Conservation (phyloP, 257 asterid species). For the Petunia secreta region DNA sequence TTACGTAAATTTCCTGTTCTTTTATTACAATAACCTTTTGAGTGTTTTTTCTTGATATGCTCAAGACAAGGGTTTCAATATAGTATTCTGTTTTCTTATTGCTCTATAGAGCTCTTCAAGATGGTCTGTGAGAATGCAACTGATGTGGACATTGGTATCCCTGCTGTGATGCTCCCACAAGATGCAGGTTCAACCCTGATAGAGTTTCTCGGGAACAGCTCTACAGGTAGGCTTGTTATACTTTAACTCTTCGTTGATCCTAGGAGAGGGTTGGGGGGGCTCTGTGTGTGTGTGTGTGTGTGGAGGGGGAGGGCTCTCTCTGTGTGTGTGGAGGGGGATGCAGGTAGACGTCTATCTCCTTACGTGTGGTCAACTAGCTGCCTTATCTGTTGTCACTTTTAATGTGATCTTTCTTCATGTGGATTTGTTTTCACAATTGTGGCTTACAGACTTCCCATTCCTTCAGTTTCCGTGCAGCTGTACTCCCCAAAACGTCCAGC, state of each 20-base stretch:
- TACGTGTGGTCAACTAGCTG: conserved; percentile 7
- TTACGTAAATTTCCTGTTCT: neutral
- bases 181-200: conserved; percentile 84
- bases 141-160: conserved; percentile 63
- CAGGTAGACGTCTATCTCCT: neutral
- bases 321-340: no score
- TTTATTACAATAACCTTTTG: neutral
- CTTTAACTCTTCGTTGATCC: neutral
- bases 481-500: conserved; percentile 34
- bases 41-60: neutral
- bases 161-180: conserved; percentile 92
- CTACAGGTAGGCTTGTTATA: conserved; percentile 59
- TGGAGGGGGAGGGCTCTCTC: neutral
- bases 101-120: conserved; percentile 87
- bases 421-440: conserved; percentile 15
- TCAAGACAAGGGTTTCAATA: conserved; percentile 4
- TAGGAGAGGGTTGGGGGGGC: neutral
- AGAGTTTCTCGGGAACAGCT: conserved; percentile 48
- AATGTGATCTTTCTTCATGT: neutral
- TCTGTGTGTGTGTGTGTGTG: no score
- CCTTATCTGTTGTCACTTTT: neutral
- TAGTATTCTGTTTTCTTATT: conserved; percentile 7
- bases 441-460: conserved; percentile 31
- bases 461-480: conserved; percentile 70
- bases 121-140: conserved; percentile 95